Base-by-base conservation (phyloP, 805 yeast species). In the Candida parachauliodes region DNA sequence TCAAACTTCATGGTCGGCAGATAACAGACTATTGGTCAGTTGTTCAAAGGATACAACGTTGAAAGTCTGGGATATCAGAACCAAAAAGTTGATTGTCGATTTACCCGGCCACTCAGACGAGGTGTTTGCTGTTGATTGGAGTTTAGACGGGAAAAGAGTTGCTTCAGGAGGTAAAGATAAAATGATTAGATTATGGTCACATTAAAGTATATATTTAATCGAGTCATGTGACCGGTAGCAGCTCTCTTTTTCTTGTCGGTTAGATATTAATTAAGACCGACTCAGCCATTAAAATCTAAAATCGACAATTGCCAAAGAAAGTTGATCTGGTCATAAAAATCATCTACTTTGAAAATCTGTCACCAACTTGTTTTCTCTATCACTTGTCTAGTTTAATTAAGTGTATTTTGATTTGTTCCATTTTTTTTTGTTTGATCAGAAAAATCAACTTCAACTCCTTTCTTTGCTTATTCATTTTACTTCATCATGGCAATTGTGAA, bases 91-190 rank as follows among this genome's bases (percentile, higher is more conserved):
- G 39, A 75, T 79, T 41, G 87, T 83, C 12, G 98, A 93, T 60
- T 73, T 93, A 41, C 98, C 98, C 0, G 98, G 98, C 1, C 98
- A 93, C 56, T 68, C 81, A 11, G 98, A 93, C 54, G 98, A 93
- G 62, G 96, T 93, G 1, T 93, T 78, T 57, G 94, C 97, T 0
- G 96, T 93, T 3, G 98, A 93, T 53, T 93, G 98, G 98, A 86
- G 96, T 67, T 79, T 83, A 39, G 98, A 93, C 57, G 98, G 98
- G 32, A 77, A 76, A 47, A 73, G 82, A 48, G 98, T 93, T 9
- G 95, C 91, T n/a, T 86, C 96, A 57, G 98, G 98, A 15, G 98
- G 98, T 36, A 89, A 88, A 56, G 98, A 93, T 59, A 93, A 89
- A 60, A 83, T 83, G 73, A 88, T 93, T 17, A 74, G 97, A 52